Evolutionary conservation across 257 asterid species (phyloP), one percentile per base, ranked within the genome.

Genomic region (Solanum bulbocastanum): DNA sequence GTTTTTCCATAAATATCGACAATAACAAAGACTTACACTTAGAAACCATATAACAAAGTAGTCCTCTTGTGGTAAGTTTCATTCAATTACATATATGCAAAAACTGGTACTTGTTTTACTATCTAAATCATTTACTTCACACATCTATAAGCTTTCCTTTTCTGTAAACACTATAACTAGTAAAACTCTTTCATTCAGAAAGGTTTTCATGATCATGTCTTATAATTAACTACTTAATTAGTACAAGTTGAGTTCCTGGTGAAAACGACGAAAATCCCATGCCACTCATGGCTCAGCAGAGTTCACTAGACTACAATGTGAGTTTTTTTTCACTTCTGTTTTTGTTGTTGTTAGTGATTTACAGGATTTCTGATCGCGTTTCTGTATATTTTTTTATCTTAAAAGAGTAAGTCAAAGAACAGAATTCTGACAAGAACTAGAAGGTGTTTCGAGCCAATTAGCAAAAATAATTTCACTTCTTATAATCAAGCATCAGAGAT

Each of bases 401-500:
- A 81, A 15, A 81, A 81, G 44, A 42, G 85, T 30, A 81, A 49
- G 69, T 49, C 42, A 10, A 81, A 46, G 68, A 81, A 46, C 30
- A 30, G 6, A 30, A 32, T 46, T 46, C 5, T 20, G 69, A 81
- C 69, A 18, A 81, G 85, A 30, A 35, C 30, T 49, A 46, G 68
- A 49, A 88, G 89, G 88, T 35, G 18, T 35, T 72, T 44, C 76
- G 90, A 72, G 52, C 83, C 88, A 88, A 65, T 10, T 1, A 87
- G 82, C 86, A 88, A 18, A 79, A 88, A 76, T 36, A 60, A 42
- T 62, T 35, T 87, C 20, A 74, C 79, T 73, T 89, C 87, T 71
- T 87, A 90, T 87, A 86, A 84, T 86, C 92, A 91, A 83, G 65
- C 82, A 66, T 27, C 89, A 88, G 89, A 91, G 90, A 88, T 87